Base-by-base conservation (phyloP, 441 rosid genomes). In the Brassica hybrid region DNA sequence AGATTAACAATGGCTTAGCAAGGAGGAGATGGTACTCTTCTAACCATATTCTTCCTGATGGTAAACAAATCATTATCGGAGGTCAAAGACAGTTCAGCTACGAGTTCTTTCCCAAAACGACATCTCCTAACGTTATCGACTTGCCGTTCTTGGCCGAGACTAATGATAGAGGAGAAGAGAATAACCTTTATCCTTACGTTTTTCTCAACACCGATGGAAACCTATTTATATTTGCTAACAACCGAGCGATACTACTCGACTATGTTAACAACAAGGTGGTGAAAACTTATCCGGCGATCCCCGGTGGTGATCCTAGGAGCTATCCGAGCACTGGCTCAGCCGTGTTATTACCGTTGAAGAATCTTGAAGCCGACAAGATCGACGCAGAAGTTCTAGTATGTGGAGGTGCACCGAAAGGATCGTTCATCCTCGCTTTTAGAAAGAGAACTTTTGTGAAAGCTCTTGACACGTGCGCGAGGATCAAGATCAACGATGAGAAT, bases 311-410 rank as follows among this genome's bases (percentile, higher is more conserved):
- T 58, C 91, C 91, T 0, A 67, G 89, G 76, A 70, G 66, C 63
- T 88, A 86, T 27, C 91, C 91, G 4, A 88, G 88, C 77, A 82
- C 87, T 1, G 91, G 91, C 54, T 88, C 91, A 0, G 82, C 89
- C 4, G 87, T 83, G 21, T 57, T 88, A 75, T 84, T 88, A 66
- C 89, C 91, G 4, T 52, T 88, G 67, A 86, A 80, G 74, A 83
- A 77, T 64, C 56, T 74, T 1, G 68, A 63, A 30, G 65, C 83
- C 1, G 8, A 12, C 5, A 57, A 62, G 1, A 13, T 85, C 9
- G 74, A 74, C 36, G 85, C 77, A 4, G 87, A 86, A 43, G 91
- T 85, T 16, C 65, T 86, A 56, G 83, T 88, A 10, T 88, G 91
- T 58, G 91, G 91, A 7, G 89, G 91, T 41, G 85, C 91, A 17